A percentile compares a stretch with the other conserved stretches of the same genome.
Evolutionary conservation across 768 basidiomycete species (phyloP).

Genomic region (Lentinula boryana): DNA sequence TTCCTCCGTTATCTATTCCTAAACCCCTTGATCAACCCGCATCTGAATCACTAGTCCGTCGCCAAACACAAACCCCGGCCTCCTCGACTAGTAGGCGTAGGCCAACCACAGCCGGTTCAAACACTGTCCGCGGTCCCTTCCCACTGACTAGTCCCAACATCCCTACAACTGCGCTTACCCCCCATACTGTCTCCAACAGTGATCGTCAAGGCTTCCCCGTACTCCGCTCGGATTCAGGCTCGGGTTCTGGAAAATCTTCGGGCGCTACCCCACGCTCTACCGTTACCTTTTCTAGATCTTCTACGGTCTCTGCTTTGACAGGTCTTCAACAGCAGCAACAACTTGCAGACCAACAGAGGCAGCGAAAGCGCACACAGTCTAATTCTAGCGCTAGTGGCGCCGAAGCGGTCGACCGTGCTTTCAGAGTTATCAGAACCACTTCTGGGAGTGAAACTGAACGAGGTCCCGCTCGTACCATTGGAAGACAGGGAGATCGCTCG

Average conservation of each 20-base stretch:
- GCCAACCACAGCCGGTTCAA: not conserved
- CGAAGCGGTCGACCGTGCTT: not conserved
- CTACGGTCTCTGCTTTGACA: conserved; percentile 45
- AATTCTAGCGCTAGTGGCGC: conserved; percentile 20
- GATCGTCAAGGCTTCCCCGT: conserved; percentile 18
- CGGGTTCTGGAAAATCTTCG: conserved; percentile 3
- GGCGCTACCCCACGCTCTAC: conserved; percentile 13
- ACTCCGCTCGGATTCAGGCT: conserved; percentile 38
- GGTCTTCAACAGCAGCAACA: conserved; percentile 38
- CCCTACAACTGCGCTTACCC: conserved; percentile 62
- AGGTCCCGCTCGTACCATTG: conserved; percentile 32
- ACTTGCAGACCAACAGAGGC: conserved; percentile 10
- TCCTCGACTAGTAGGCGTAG: not conserved
- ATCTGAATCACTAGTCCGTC: conserved; percentile 36
- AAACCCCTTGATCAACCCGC: conserved; percentile 55
- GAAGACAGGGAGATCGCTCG: conserved; percentile 19
- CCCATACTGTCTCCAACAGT: conserved; percentile 44
- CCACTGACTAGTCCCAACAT: conserved; percentile 47
- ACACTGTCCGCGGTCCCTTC: conserved; percentile 46
- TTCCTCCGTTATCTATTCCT: conserved; percentile 49
- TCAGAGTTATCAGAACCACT: conserved; percentile 23
- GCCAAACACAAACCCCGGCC: not conserved
- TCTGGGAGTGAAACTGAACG: conserved; percentile 44
- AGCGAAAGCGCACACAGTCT: conserved; percentile 22
- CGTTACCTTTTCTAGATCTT: conserved; percentile 63